Evolutionary conservation across 75 land plant species (phyloP), one percentile per base, ranked within the genome.

Genomic region (Cryptomeria japonica): DNA sequence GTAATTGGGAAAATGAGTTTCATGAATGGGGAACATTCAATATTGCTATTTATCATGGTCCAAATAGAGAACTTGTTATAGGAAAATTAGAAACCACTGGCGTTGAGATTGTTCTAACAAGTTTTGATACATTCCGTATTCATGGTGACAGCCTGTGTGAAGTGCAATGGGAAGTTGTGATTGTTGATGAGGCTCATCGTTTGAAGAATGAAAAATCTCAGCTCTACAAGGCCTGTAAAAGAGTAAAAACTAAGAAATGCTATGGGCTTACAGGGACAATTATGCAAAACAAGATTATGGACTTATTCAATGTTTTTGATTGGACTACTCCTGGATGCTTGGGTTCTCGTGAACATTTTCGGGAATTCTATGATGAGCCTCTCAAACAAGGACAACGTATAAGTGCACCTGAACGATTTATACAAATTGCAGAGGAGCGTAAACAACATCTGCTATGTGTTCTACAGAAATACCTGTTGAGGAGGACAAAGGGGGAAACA

Each of bases 131-230:
- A 53, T 96, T 93, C 80, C 92, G 99, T 64, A 96, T 97, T 82
- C 95, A 97, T 61, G 92, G 91, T 15, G 84, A 78, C 25, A 88
- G 90, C 73, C 87, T 97, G 84, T 91, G 88, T 42, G 90, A 88
- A 44, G 61, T 97, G 55, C 87, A 86, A 10, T 97, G 99, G 99
- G 98, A 96, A 61, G 91, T 96, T 88, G 95, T 96, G 72, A 88
- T 97, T 89, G 93, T 97, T 88, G 99, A 97, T 87, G 99, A 97
- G 86, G 98, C 99, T 28, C 99, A 98, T 87, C 94, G 99, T n/a
- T 87, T 98, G 56, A 98, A 98, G 85, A 98, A 97, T 90, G 99
- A 97, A 87, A 97, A 97, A 56, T 98, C 99, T 51, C 91, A 96
- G 88, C 92, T 98, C 1, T 98, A 98, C 87, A 86, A 86, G 87